phyloP scores from a whole-genome alignment of 305 asterid genomes.

The Nicotiana rustica region DNA sequence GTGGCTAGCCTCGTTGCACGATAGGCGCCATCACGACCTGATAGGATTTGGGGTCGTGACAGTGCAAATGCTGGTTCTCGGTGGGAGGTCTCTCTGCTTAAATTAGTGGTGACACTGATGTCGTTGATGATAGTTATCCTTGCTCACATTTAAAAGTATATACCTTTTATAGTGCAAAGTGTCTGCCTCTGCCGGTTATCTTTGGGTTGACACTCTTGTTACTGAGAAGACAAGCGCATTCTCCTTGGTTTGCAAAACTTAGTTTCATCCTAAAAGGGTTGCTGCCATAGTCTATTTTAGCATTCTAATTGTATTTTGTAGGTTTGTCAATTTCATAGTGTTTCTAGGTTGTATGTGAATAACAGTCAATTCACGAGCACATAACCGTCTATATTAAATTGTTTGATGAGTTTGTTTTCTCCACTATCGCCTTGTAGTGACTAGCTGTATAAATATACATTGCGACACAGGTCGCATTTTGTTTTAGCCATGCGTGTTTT shows the following conservation, averaged over 20 bases:
- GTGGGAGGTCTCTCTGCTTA: constrained; percentile 44
- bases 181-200: constrained; percentile 1
- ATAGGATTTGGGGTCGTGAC: too few species aligned
- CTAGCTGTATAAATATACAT: constrained; percentile 20
- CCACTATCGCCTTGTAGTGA: background rate
- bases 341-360: background rate
- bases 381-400: background rate
- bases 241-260: background rate
- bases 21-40: too few species aligned
- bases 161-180: background rate
- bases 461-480: background rate
- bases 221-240: background rate
- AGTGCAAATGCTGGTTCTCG: constrained; percentile 57
- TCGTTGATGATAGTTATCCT: constrained; percentile 46
- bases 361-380: constrained; percentile 20
- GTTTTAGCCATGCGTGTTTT: background rate
- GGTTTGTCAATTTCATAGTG: constrained; percentile 31
- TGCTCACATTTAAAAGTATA: constrained; percentile 40
- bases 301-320: constrained; percentile 17
- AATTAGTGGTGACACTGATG: constrained; percentile 47
- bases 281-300: constrained; percentile 25
- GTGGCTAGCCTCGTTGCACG: too few species aligned
- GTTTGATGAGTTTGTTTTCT: constrained; percentile 2
- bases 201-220: background rate
- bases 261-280: constrained; percentile 9